Evolutionary conservation across 1,284 basidiomycete genomes (phyloP), one percentile per base, ranked within the genome.

Genomic region (Peniophora sp.): DNA sequence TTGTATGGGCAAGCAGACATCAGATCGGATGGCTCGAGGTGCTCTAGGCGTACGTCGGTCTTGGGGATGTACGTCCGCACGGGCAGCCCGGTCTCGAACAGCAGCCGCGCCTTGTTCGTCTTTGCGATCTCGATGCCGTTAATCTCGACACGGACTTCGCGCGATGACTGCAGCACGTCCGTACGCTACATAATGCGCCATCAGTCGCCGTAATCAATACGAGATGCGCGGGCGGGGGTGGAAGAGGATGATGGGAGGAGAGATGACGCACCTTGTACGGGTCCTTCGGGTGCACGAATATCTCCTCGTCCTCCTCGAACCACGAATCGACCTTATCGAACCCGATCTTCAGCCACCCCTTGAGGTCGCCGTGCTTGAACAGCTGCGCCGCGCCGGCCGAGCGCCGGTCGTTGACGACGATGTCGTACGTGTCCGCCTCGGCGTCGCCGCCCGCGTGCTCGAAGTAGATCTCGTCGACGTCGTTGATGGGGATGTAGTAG

Each of bases 221-320:
- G n/a, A n/a, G n/a, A n/a, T n/a, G n/a, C n/a, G n/a, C n/a, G n/a
- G n/a, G n/a, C n/a, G n/a, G n/a, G n/a, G n/a, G n/a, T n/a, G n/a
- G n/a, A n/a, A n/a, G n/a, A n/a, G n/a, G n/a, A n/a, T n/a, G n/a
- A n/a, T n/a, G n/a, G n/a, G n/a, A n/a, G n/a, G n/a, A n/a, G n/a
- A 5, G 15, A 34, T 24, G 2, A 23, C 58, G 47, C 10, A 82
- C 82, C 71, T 85, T 85, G 65, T 83, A 84, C 0, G 81, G 81
- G 59, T 85, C 81, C 57, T 80, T 83, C 6, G 81, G 78, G 55
- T 85, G 82, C 3, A 72, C 68, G 51, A 72, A 79, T 35, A 83
- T 73, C 53, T 76, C 62, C 51, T 85, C 79, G 43, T 83, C 81
- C 56, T 85, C 83, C 64, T 85, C 81, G 50, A 84, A 81, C 82